Percentiles rank a stretch among this genome's conserved stretches.
Evolutionary conservation across 2,329 filamentous ascomycete genomes (phyloP).

Genomic region (Pezicula rhizophila): DNA sequence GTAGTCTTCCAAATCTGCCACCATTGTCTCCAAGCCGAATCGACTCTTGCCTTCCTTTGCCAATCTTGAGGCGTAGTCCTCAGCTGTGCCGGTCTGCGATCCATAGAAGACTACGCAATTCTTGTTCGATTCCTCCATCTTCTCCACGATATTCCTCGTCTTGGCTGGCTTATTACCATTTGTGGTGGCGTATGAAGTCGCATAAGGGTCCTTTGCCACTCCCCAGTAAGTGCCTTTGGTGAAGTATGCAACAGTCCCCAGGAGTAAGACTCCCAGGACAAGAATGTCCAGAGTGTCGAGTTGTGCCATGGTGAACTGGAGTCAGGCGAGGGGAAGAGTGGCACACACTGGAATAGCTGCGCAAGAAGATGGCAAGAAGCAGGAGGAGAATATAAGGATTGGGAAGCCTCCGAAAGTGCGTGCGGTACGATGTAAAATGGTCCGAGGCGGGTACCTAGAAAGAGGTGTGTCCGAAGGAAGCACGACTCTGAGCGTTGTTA

Average conservation of each 20-base stretch:
- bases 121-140: slow-evolving; percentile 91
- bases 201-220: slow-evolving; percentile 82
- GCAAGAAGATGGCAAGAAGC: not conserved
- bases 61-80: slow-evolving; percentile 93
- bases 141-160: slow-evolving; percentile 88
- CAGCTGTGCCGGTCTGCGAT: slow-evolving; percentile 95
- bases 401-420: not conserved
- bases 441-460: too few species aligned
- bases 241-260: slow-evolving; percentile 91
- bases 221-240: slow-evolving; percentile 96
- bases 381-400: not conserved
- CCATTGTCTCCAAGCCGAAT: slow-evolving; percentile 96
- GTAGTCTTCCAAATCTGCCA: slow-evolving; percentile 95
- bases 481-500: too few species aligned
- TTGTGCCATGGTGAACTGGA: slow-evolving; percentile 69
- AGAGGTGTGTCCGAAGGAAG: too few species aligned
- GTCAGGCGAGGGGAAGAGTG: not conserved
- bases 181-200: slow-evolving; percentile 63
- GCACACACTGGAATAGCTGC: not conserved
- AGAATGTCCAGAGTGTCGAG: slow-evolving; percentile 92
- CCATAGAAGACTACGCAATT: slow-evolving; percentile 99
- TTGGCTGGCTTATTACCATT: slow-evolving; percentile 71
- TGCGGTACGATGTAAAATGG: too few species aligned
- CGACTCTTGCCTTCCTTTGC: slow-evolving; percentile 96
- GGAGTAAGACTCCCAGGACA: slow-evolving; percentile 77